Evolutionary conservation across 257 asterid genomes (phyloP).

Genomic region (Craterostigma plantagineum): DNA sequence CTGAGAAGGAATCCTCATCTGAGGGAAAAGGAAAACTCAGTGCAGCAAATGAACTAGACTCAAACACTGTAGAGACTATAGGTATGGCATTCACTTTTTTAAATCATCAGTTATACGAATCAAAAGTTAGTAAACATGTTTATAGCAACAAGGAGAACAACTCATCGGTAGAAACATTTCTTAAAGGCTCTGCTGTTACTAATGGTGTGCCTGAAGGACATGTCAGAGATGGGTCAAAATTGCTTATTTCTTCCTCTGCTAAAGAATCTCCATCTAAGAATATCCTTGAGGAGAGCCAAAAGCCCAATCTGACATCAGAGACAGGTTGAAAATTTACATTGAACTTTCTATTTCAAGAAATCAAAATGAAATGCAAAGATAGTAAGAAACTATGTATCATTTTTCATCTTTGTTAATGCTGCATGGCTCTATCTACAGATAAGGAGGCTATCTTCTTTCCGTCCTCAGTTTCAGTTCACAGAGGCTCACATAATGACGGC

Average conservation of each 20-base stretch:
- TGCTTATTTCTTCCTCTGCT: conserved; percentile 24
- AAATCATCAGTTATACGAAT: too few relatives aligned
- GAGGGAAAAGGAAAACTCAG: conserved; percentile 10
- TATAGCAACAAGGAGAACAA: too few relatives aligned
- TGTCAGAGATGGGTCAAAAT: conserved; percentile 22
- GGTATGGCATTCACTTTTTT: too few relatives aligned
- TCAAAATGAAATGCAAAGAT: too few relatives aligned
- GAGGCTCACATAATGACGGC: conserved; percentile 13
- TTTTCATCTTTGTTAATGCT: too few relatives aligned
- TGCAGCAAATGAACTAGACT: conserved; percentile 10
- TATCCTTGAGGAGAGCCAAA: conserved; percentile 10
- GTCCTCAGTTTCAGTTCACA: conserved; percentile 10
- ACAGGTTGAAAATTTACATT: conserved; percentile 15
- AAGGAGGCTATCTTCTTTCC: conserved; percentile 12
- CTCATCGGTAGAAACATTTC: too few relatives aligned
- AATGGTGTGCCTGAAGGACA: conserved; percentile 14
- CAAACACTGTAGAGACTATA: too few relatives aligned
- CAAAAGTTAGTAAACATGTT: too few relatives aligned
- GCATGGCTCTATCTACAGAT: conserved; percentile 14
- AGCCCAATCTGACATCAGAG: conserved; percentile 8
- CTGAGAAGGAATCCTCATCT: conserved; percentile 11
- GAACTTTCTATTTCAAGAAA: too few relatives aligned
- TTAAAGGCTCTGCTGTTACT: conserved; percentile 3
- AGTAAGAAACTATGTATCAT: too few relatives aligned
- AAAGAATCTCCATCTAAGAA: conserved; percentile 16